phyloP scores from a whole-genome alignment of 1,139 yeast genomes.

The Debaryomyces fabryi region DNA sequence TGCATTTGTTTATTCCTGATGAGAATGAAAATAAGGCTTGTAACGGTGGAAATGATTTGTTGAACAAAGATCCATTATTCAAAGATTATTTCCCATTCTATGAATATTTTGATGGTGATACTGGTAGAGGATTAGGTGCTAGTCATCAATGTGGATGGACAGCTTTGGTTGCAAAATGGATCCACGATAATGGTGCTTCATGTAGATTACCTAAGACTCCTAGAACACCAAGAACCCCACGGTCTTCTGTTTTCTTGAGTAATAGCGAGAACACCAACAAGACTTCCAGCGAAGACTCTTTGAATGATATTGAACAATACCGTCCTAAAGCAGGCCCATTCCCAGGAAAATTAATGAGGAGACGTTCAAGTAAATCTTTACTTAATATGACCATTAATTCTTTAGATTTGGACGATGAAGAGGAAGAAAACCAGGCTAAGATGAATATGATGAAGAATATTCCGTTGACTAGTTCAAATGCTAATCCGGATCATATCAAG shows the following conservation, averaged over 20 bases:
- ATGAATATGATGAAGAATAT: slow-evolving; percentile 5
- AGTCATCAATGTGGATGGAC: slow-evolving; percentile 99
- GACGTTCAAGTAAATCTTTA: slow-evolving; percentile 72
- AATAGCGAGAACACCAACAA: slow-evolving; percentile 26
- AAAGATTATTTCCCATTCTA: slow-evolving; percentile 78
- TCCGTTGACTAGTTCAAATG: slow-evolving; percentile 1
- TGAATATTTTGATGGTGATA: slow-evolving; percentile 94
- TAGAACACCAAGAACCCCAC: slow-evolving; percentile 41
- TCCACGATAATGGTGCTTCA: slow-evolving; percentile 85
- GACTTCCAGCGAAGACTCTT: slow-evolving; percentile 13
- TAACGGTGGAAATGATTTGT: slow-evolving; percentile 66
- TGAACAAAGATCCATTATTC: slow-evolving; percentile 73
- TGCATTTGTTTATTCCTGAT: slow-evolving; percentile 76
- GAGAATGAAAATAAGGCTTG: slow-evolving; percentile 75
- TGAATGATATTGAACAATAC: slow-evolving; percentile 35
- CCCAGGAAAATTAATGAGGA: slow-evolving; percentile 59
- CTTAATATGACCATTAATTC: slow-evolving; percentile 68
- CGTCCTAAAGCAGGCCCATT: slow-evolving; percentile 53
- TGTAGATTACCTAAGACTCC: slow-evolving; percentile 58
- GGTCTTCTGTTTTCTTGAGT: slow-evolving; percentile 31
- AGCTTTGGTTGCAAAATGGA: slow-evolving; percentile 88
- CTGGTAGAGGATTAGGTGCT: slow-evolving; percentile 94
- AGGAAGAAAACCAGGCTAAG: slow-evolving; percentile 24
- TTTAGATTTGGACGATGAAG: slow-evolving; percentile 68
- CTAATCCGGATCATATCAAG: slow-evolving; percentile 13